Conservation (phyloP, 495 filamentous ascomycete genomes). For the Astrothelium macrocarpum region DNA sequence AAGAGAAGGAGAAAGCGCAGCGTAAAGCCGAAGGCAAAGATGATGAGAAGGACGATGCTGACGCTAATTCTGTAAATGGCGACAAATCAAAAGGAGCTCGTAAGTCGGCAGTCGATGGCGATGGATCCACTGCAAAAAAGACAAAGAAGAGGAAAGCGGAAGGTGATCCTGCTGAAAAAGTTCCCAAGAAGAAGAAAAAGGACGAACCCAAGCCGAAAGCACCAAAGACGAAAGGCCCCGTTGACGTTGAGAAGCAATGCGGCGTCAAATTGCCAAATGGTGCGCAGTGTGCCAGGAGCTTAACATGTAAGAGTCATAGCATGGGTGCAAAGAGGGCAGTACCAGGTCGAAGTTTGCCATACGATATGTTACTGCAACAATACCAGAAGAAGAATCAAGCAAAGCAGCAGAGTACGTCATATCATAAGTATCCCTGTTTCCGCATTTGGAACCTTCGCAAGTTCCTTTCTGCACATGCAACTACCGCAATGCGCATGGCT, state of each 20-base stretch:
- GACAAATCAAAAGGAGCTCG: constrained; percentile 51
- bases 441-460: not conserved
- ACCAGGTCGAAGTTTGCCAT: constrained; percentile 80
- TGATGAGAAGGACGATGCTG: constrained; percentile 25
- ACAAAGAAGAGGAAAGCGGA: constrained; percentile 91
- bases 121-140: constrained; percentile 52
- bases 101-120: constrained; percentile 52
- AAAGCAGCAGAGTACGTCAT: constrained; percentile 76
- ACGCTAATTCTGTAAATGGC: constrained; percentile 19
- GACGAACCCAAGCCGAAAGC: constrained; percentile 79
- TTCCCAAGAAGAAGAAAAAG: constrained; percentile 72
- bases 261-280: constrained; percentile 81
- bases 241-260: constrained; percentile 96
- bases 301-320: constrained; percentile 93
- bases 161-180: constrained; percentile 28
- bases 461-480: too few species aligned
- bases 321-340: constrained; percentile 95
- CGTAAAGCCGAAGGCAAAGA: constrained; percentile 34
- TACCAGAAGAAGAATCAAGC: constrained; percentile 99
- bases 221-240: constrained; percentile 85
- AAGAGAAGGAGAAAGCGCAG: constrained; percentile 42
- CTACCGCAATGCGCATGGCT: too few species aligned
- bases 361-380: constrained; percentile 84
- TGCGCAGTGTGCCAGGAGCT: constrained; percentile 75
- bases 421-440: not conserved